Base-by-base conservation (phyloP, 2,329 filamentous ascomycete genomes). In the Cercospora sp. region DNA sequence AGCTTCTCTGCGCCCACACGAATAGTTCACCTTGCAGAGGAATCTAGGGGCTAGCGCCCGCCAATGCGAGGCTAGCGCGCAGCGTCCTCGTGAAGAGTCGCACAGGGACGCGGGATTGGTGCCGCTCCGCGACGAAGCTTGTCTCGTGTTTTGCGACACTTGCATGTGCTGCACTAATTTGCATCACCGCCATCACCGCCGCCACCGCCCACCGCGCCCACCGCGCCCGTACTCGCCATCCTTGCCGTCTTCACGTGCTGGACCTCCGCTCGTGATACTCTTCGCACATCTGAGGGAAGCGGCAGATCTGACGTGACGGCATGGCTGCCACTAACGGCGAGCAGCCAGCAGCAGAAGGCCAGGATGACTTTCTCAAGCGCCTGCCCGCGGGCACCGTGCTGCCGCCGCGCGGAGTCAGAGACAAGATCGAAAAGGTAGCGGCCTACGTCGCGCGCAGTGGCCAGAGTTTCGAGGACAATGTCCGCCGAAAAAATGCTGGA, bases 391-490 rank as follows among this genome's bases (percentile, higher is more conserved):
- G 93, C 70, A 86, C 97, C 71, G 91, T 97, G 66, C 86, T 97
- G 64, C 95, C 95, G 23, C 95, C 89, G 0, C 88, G 89, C 78
- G 91, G 94, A 77, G 93, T 97, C 76, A 90, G 93, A 84, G 84
- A 85, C 20, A 87, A 94, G 73, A 89, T 99, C 76, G 94, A 97
- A 80, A 98, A 97, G 83, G 97, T 94, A 12, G 94, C 95, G 63
- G 93, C 93, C 58, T 98, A 96, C 78, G 92, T 97, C 67, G 89
- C 90, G 68, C 86, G 88, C 73, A 88, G 88, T 75, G 87, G 87
- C 40, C 75, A 82, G 12, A 78, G 88, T 7, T 93, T 96, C 76
- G 91, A 96, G 81, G 90, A 94, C 75, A 89, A 91, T 73, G 91
- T 99, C 73, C 90, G 92, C 75, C 89, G 94, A 73, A 96, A 95